Evolutionary conservation across 441 rosid species (phyloP), one percentile per base, ranked within the genome.

Genomic region (Mallotus japonicus): DNA sequence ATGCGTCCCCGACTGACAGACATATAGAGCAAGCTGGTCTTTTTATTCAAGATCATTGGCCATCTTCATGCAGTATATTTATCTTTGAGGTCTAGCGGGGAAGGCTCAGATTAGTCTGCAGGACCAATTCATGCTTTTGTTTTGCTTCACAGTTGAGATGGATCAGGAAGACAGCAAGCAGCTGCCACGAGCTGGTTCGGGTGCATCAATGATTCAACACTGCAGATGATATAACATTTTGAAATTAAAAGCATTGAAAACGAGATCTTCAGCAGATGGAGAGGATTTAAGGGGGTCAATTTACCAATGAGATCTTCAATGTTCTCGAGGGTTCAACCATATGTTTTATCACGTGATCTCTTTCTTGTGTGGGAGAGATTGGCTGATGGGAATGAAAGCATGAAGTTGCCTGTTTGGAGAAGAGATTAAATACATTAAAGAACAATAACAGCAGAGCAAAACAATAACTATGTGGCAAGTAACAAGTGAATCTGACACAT

Each of bases 331-430:
- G 69, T 15, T 49, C 40, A 28, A 3, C 44, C 7, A 59, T 5
- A 46, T 44, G 20, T 53, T 55, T 55, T 9, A 40, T 69, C 37
- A 17, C 14, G 51, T 69, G 53, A 44, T 57, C 28, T 46, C 56
- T 49, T 22, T 49, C 62, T 22, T 49, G 34, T 44, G 28, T 64
- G 58, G 13, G 37, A 24, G 24, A 58, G 44, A 37, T 44, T 47
- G 20, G 12, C 49, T 22, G 50, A 20, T 24, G 11, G 69, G 42
- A 49, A 13, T 49, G 42, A 17, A 49, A 49, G 22, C 46, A 19
- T n/a, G 65, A 57, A 57, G 62, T 62, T 73, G 32, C 56, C 63
- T 64, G 62, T 42, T 53, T 8, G 20, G 62, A 44, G 20, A 63
- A 54, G 24, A 63, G 51, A 49, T 10, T 3, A 50, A 50, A 50